Conservation (phyloP, 1,284 basidiomycete species). For the Athelia psychrophila region DNA sequence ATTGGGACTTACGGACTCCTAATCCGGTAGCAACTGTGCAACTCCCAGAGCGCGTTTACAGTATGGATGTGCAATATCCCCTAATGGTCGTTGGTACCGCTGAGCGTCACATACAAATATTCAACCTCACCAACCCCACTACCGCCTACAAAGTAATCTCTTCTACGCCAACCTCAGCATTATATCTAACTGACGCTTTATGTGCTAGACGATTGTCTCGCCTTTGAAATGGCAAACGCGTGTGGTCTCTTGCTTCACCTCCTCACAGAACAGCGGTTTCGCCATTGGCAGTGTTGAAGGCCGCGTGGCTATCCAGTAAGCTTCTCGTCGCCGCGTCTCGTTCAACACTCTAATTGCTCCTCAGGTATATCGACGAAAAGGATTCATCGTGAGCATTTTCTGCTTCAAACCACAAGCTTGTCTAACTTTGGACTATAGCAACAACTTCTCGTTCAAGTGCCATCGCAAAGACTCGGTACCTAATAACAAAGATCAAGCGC, state of each 20-base stretch:
- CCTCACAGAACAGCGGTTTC: constrained; percentile 68
- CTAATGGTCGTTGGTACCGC: constrained; percentile 96
- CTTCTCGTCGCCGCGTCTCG: too few relatives aligned
- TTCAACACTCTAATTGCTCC: too few relatives aligned
- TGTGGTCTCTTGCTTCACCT: constrained; percentile 84
- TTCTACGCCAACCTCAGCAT: too few relatives aligned
- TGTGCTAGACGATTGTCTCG: constrained; percentile 72
- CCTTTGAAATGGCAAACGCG: constrained; percentile 96
- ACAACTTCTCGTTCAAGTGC: constrained; percentile 96
- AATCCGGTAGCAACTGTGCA: constrained; percentile 75
- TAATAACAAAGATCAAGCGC: constrained; percentile 67
- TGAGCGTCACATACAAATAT: constrained; percentile 87
- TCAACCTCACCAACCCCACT: constrained; percentile 82
- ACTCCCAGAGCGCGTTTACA: constrained; percentile 91
- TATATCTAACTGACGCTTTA: too few relatives aligned
- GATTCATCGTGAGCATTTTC: constrained; percentile 63
- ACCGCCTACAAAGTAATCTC: constrained; percentile 64
- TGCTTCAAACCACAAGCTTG: too few relatives aligned
- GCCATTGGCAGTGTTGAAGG: constrained; percentile 96
- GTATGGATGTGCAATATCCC: constrained; percentile 81
- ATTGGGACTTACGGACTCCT: constrained; percentile 85
- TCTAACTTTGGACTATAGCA: too few relatives aligned
- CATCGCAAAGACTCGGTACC: constrained; percentile 78
- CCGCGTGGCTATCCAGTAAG: constrained; percentile 95
- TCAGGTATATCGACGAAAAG: constrained; percentile 82